Base-by-base conservation (phyloP, 306 rosid species). In the Canavalia gladiata region DNA sequence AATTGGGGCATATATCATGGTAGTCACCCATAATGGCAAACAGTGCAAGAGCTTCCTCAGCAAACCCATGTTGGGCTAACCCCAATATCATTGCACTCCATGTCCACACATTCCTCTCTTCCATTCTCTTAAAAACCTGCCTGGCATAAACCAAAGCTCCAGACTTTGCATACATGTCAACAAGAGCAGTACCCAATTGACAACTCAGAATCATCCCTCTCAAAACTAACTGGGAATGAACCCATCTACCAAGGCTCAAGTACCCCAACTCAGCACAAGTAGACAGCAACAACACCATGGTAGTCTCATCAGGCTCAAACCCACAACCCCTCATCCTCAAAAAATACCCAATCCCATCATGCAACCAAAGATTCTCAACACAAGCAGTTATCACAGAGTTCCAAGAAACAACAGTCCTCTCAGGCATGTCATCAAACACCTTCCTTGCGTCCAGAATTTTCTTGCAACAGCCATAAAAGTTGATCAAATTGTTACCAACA, bases 81-180 rank as follows among this genome's bases (percentile, higher is more conserved):
- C 98, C 99, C 64, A 87, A 71, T 60, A 93, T 91, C 98, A 95
- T 95, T 28, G 96, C 97, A 86, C 92, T 95, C 97, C 98, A 93
- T 11, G 99, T 91, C 97, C 97, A 93, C 70, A 93, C 99, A 84
- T 91, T 91, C 86, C 87, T 84, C 86, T 81, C 63, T 8, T 85
- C 83, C 87, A 93, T 80, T 64, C 88, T 87, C 58, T 87, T 66
- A 54, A 93, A 93, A 9, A 90, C 91, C 83, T 67, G 52, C 83
- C 82, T 86, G 4, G 93, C 94, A 90, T 72, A 88, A 47, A 33
- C 76, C 49, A 93, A 76, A 59, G 82, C 77, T n/a, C 98, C 99
- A 8, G 97, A 91, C 60, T 93, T 93, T 6, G 90, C 94, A 56
- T 95, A 93, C 98, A 92, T 93, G 49, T 91, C 98, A 62, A 95